Base-by-base conservation (phyloP, 2,329 filamentous ascomycete genomes). In the Fusarium sp. region DNA sequence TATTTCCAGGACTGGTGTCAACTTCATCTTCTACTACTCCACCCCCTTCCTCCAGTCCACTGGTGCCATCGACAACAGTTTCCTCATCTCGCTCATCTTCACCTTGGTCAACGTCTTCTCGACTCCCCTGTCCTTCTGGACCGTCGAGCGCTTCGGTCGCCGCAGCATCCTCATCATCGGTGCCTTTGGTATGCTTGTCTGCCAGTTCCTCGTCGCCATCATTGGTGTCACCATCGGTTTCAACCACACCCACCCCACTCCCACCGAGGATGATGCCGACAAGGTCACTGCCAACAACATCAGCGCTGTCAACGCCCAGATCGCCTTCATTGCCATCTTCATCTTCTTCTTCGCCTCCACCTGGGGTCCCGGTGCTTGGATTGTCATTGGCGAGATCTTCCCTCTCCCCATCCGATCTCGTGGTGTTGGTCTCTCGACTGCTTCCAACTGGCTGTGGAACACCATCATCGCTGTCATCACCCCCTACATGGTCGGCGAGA, bases 291-390 rank as follows among this genome's bases (percentile, higher is more conserved):
- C 86, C 78, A 61, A 88, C 84, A 90, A 92, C 81, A 83, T 87
- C 69, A 73, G 85, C 3, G 91, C 90, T 36, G 72, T 74, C 62
- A 75, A 75, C 63, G 72, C 92, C 58, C 92, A 95, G 87, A 94
- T 97, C 74, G 90, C 93, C 70, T 96, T 97, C 86, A 96, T 96
- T 80, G 93, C 92, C 85, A 92, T 97, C 86, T 96, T 95, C 88
- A 95, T 97, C 87, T 95, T 94, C 89, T 96, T 92, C 88, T 97
- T 97, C 82, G 94, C 94, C 69, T 91, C 89, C 67, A 97, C 94
- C 73, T 97, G 94, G 94, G 94, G 94, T 62, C 94, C 94, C 8
- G 92, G 91, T 58, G 89, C 93, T 62, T 95, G 92, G 93, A 90
- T 92, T 62, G 89, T 97, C 76, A 95, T 96, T 79, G 94, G 94